These are phyloP conservation scores for Teunomyces funiuensis DNA, from an alignment of 805 yeast species.

Conservation along the genomic window DNA sequence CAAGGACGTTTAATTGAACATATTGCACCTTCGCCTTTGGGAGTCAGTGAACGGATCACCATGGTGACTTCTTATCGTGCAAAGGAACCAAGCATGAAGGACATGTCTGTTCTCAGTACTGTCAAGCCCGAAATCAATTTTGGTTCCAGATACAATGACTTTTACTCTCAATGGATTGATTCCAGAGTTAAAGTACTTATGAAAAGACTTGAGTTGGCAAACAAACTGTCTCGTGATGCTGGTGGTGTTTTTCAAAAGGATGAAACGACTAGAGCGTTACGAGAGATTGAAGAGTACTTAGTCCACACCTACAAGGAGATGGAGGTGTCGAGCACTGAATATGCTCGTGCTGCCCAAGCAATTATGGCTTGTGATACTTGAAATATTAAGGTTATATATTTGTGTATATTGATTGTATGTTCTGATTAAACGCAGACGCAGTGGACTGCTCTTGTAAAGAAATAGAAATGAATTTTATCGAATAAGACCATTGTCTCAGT, in stretches of 20 bases:
- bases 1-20: slow-evolving; percentile 49
- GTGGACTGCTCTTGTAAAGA: neutral
- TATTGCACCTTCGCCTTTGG: slow-evolving; percentile 46
- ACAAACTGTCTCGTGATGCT: slow-evolving; percentile 11
- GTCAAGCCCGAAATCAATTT: slow-evolving; percentile 40
- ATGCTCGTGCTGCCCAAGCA: slow-evolving; percentile 10
- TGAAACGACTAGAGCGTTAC: slow-evolving; percentile 14
- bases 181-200: slow-evolving; percentile 28
- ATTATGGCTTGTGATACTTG: neutral
- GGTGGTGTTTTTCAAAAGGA: slow-evolving; percentile 27
- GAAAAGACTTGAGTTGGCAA: slow-evolving; percentile 23
- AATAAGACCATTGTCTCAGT: neutral
- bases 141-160: slow-evolving; percentile 34
- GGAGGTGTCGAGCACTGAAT: slow-evolving; percentile 22
- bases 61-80: slow-evolving; percentile 44
- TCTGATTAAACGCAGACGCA: slow-evolving; percentile 3
- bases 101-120: slow-evolving; percentile 33
- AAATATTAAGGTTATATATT: slow-evolving; percentile 1
- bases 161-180: slow-evolving; percentile 39
- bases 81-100: slow-evolving; percentile 26
- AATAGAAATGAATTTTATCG: slow-evolving; percentile 4
- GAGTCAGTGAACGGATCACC: slow-evolving; percentile 38
- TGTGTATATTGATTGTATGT: slow-evolving; percentile 4
- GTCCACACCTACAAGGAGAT: slow-evolving; percentile 31
- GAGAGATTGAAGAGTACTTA: slow-evolving; percentile 25